These are phyloP conservation scores for Ustilago trichophora DNA, from an alignment of 1,284 basidiomycete species.

Conservation along the genomic window DNA sequence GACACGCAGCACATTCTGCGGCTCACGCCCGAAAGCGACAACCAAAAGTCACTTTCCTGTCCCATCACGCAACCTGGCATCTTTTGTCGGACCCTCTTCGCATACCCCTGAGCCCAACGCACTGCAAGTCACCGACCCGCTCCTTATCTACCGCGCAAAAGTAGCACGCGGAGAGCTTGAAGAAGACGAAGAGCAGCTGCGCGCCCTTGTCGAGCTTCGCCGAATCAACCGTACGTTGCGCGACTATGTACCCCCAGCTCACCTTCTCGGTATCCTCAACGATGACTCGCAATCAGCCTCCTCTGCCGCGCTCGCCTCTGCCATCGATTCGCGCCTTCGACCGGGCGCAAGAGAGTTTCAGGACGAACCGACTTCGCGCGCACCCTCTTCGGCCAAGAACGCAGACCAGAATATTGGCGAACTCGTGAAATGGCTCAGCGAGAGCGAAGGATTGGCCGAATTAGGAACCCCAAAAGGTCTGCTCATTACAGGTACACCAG, in stretches of 20 bases:
- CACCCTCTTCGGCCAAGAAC: conserved; percentile 21
- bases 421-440: conserved; percentile 72
- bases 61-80: conserved; percentile 1
- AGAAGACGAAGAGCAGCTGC: conserved; percentile 75
- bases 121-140: conserved; percentile 54
- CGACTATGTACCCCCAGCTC: conserved; percentile 71
- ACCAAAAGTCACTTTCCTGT: not conserved
- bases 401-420: conserved; percentile 48
- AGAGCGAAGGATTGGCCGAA: conserved; percentile 73
- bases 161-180: conserved; percentile 71
- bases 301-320: conserved; percentile 22
- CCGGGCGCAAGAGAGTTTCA: conserved; percentile 14
- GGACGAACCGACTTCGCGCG: conserved; percentile 19
- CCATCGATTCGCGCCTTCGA: conserved; percentile 21
- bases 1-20: too few species aligned
- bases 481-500: conserved; percentile 71
- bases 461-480: conserved; percentile 73
- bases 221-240: conserved; percentile 70
- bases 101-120: conserved; percentile 14
- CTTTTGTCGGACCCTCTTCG: conserved; percentile 6
- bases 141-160: conserved; percentile 57
- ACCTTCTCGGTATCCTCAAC: conserved; percentile 57
- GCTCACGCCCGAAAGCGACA: too few species aligned
- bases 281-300: conserved; percentile 22
- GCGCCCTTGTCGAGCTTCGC: conserved; percentile 73